Conservation (phyloP, 257 asterid species). For the Plantago ovata region DNA sequence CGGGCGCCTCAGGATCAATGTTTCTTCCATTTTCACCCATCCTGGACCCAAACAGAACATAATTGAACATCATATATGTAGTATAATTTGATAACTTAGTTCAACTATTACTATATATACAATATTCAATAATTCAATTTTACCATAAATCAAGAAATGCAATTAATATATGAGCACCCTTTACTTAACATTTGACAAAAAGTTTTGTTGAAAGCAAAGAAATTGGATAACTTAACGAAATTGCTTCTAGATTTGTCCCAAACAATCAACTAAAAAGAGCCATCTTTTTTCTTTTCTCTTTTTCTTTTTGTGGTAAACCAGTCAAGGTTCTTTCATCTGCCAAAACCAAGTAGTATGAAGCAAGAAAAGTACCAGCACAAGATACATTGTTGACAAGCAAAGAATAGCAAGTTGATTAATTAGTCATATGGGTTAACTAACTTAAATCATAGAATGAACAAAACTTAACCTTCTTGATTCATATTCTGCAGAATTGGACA, state of each 20-base stretch:
- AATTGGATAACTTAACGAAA: constrained; percentile 16
- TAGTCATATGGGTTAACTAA: background rate
- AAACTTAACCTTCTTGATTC: constrained; percentile 22
- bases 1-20: constrained; percentile 26
- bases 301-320: constrained; percentile 8
- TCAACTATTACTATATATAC: constrained; percentile 11
- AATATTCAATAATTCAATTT: background rate
- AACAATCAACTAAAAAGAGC: background rate
- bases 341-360: constrained; percentile 24
- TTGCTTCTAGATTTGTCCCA: constrained; percentile 4
- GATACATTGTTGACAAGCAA: constrained; percentile 31
- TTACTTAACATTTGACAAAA: constrained; percentile 9
- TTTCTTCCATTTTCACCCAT: constrained; percentile 35
- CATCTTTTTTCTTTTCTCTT: no score
- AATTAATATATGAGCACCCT: constrained; percentile 1
- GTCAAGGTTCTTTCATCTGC: constrained; percentile 33
- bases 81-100: background rate
- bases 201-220: constrained; percentile 3
- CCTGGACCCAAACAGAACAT: constrained; percentile 19
- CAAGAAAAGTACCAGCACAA: constrained; percentile 38
- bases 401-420: constrained; percentile 16
- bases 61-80: constrained; percentile 2
- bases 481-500: no score
- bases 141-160: constrained; percentile 5
- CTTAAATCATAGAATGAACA: background rate